Base-by-base conservation (phyloP, 257 asterid genomes). In the Verbascum thapsus region DNA sequence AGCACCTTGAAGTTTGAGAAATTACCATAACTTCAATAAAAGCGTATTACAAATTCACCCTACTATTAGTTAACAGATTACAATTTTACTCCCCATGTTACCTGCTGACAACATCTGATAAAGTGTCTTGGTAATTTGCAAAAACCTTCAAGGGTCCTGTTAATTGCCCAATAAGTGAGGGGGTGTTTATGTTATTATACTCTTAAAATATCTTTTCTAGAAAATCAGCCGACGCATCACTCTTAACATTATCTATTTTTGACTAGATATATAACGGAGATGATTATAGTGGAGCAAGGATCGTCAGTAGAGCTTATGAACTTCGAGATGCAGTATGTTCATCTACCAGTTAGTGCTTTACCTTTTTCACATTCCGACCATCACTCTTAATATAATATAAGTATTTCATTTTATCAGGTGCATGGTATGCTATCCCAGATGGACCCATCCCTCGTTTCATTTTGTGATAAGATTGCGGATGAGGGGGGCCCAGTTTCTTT, bases 371-470 rank as follows among this genome's bases (percentile, higher is more conserved):
- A 45, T 66, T 57, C 19, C 19, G 43, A 71, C 63, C 68, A 61
- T 43, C 40, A 57, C 53, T 41, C 65, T 42, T 64, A 57, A 65
- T 32, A n/a, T 26, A 5, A 26, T 5, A 26, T 26, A 41, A 23
- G 11, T 34, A 12, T 67, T 56, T 71, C 53, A 39, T 69, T 63
- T 57, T 44, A 72, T 75, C 81, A 94, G 99, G 98, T 94, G 70
- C 95, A 87, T 43, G 98, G 98, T 48, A 94, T 94, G 99, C 83
- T 94, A 69, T 80, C 99, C 73, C 99, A 94, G 78, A 83, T 94
- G 85, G 99, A 94, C 66, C 95, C 95, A 32, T 82, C 99, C 18
- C 74, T 94, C 69, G 92, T 87, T 74, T 82, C 95, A 37, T 87
- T 82, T 71, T 90, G 97, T 65, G 98, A 94, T 73, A 94, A 90